phyloP scores from a whole-genome alignment of 2,329 filamentous ascomycete genomes.

The Sarocladium oryzae region DNA sequence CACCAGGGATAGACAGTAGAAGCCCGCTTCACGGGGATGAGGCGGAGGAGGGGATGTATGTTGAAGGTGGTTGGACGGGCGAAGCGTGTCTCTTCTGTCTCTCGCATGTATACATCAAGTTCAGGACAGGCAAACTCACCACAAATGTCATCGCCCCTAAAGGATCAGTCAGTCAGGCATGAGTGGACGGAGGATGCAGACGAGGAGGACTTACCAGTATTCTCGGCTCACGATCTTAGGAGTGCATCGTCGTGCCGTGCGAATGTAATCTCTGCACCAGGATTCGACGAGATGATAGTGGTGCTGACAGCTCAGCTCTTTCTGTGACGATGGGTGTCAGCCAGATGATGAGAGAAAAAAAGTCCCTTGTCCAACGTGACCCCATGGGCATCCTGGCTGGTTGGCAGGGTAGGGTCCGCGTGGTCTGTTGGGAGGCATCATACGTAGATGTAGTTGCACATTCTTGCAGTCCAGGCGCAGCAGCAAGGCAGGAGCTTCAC shows the following conservation, averaged over 20 bases:
- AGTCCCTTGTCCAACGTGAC: no score
- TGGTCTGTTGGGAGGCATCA: no score
- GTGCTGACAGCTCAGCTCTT: conserved; percentile 44
- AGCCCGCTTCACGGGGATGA: neutral
- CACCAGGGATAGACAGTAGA: conserved; percentile 18
- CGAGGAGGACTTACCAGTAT: conserved; percentile 30
- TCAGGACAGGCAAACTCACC: conserved; percentile 26
- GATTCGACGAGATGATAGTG: conserved; percentile 44
- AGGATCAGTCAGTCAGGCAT: neutral
- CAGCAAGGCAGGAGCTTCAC: neutral
- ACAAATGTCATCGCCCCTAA: conserved; percentile 38
- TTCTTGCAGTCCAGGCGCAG: conserved; percentile 15
- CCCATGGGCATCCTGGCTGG: no score
- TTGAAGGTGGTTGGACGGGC: no score
- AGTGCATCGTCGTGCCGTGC: conserved; percentile 35
- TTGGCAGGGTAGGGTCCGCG: no score
- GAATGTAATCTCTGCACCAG: conserved; percentile 39
- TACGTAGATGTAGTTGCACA: conserved; percentile 48
- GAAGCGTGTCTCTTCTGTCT: no score
- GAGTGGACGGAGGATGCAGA: neutral
- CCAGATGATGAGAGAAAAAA: no score
- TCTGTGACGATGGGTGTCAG: conserved; percentile 25
- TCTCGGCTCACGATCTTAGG: conserved; percentile 38
- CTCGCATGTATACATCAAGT: neutral
- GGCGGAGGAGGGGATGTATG: neutral